phyloP scores from a whole-genome alignment of 202 grass and related monocot genomes.

The Zoysia matrella region DNA sequence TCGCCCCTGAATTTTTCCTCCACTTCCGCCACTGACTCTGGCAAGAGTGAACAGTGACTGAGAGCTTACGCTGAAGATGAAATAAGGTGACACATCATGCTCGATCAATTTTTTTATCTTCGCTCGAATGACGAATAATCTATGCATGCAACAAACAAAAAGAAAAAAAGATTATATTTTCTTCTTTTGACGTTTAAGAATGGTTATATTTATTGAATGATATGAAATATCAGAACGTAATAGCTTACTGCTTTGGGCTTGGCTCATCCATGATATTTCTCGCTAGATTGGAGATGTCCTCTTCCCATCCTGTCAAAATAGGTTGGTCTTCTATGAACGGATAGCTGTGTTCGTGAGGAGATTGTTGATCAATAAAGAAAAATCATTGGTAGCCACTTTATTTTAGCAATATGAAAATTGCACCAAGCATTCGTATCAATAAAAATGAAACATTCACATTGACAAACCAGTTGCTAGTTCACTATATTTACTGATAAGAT shows the following conservation, averaged over 20 bases:
- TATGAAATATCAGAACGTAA: background rate
- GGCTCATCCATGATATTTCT: conserved; percentile 65
- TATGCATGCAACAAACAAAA: conserved; percentile 27
- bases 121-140: conserved; percentile 59
- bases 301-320: conserved; percentile 77
- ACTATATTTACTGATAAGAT: background rate
- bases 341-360: conserved; percentile 48
- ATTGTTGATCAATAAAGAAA: conserved; percentile 6
- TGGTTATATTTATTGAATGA: background rate
- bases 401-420: background rate
- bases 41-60: background rate
- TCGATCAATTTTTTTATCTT: conserved; percentile 70
- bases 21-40: no score
- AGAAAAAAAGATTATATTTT: background rate
- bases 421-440: conserved; percentile 12
- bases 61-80: conserved; percentile 61
- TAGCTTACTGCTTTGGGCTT: conserved; percentile 66
- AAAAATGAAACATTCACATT: background rate
- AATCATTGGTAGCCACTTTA: background rate
- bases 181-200: background rate
- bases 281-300: conserved; percentile 65
- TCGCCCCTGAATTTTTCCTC: no score
- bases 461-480: background rate
- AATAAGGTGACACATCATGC: conserved; percentile 65
- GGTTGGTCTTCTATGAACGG: conserved; percentile 51